Evolutionary conservation across 2,329 filamentous ascomycete species (phyloP), one percentile per base, ranked within the genome.

Genomic region (Talaromyces amestolkiae): DNA sequence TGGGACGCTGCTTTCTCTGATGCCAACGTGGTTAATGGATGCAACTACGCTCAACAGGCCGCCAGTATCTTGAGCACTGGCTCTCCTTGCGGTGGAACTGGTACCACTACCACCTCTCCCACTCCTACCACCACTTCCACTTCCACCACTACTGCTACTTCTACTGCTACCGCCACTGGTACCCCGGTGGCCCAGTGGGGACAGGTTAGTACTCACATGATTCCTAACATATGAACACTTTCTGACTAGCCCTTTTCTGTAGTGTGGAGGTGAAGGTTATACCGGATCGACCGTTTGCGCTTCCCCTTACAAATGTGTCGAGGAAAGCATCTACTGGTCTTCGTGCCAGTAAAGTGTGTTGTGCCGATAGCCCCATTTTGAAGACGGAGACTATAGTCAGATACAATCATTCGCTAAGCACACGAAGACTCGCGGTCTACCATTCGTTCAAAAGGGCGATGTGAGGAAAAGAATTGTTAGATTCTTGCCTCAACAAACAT

Each of bases 1-100:
- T 87, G 84, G 83, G 85, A 87, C 60, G 83, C 84, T 3, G 84
- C 82, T 0, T 77, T 78, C 10, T 80, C 80, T n/a, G 73, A 78
- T 17, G 75, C 76, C 56, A 86, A 85, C 70, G 65, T 74, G 7
- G 76, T 80, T 61, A 76, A 81, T 63, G 78, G 73, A 15, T 70
- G 77, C 56, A 74, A 75, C 27, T 86, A 82, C 72, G 76, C 78
- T 1, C 74, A 78, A 58, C 79, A 81, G 73, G 82, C 84, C 66
- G 84, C 84, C 76, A 72, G 79, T 7, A 77, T 82, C 47, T 71
- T 83, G 58, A 39, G 19, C 4, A 67, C 61, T 19, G 65, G 65
- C 22, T 62, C 56, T 27, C 61, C 65, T 15, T 67, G 65, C 31
- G 61, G 41, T 27, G 64, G 64, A 8, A 45, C 33, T 80, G 81